Conservation (phyloP, 2,329 filamentous ascomycete genomes). For the Ophiostoma montium region DNA sequence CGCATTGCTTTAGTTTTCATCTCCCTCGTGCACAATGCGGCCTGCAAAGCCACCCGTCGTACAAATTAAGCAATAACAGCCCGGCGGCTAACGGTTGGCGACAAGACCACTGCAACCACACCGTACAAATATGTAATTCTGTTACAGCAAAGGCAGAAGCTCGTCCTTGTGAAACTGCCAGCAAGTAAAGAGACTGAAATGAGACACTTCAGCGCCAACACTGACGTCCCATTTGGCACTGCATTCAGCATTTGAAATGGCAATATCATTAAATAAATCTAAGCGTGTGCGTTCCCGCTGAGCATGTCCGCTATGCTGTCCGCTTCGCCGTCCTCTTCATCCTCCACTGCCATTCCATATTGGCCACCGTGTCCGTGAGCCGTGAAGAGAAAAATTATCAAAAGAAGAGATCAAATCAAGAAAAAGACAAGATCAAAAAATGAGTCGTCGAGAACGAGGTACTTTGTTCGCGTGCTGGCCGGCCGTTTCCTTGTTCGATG, state of each 20-base stretch:
- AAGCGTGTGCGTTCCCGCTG: not conserved
- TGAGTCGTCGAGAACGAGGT: not conserved
- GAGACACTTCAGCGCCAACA: no score
- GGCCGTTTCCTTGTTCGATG: no score
- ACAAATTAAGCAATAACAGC: not conserved
- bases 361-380: not conserved
- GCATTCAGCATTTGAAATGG: not conserved
- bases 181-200: no score
- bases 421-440: not conserved
- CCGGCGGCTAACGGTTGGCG: conserved; percentile 10
- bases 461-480: conserved; percentile 18
- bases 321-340: not conserved
- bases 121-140: no score
- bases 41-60: not conserved
- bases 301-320: not conserved
- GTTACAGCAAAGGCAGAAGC: not conserved
- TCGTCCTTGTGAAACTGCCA: no score
- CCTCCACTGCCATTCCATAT: not conserved
- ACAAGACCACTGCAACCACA: not conserved
- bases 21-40: not conserved
- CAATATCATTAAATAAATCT: not conserved
- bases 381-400: not conserved
- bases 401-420: not conserved
- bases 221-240: no score
- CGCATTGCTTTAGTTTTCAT: no score